phyloP scores from a whole-genome alignment of 345 rosid species.

The Syzygium aromaticum region DNA sequence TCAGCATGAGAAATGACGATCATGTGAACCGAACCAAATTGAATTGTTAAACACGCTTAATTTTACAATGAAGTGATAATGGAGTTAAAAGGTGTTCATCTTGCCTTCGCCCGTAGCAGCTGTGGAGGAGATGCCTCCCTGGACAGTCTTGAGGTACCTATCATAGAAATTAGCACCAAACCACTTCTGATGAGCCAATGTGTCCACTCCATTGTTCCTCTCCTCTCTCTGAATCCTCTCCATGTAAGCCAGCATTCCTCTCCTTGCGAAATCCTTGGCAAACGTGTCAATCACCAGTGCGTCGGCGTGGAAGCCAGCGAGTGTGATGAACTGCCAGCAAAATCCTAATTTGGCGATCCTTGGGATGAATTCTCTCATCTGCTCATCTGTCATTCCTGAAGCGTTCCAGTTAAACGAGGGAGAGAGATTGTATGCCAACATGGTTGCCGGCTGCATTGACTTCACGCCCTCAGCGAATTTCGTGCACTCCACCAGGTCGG shows the following conservation, averaged over 20 bases:
- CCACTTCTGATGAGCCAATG: conserved; percentile 97
- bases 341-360: conserved; percentile 70
- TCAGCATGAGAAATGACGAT: not conserved
- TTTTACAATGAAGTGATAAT: not conserved
- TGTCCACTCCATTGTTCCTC: conserved; percentile 91
- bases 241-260: conserved; percentile 95
- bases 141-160: conserved; percentile 76
- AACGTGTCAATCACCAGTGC: conserved; percentile 84
- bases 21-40: not conserved
- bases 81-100: not conserved
- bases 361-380: conserved; percentile 86
- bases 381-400: conserved; percentile 76
- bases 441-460: conserved; percentile 51
- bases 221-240: conserved; percentile 99
- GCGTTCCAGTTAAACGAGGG: conserved; percentile 98
- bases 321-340: conserved; percentile 96
- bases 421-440: conserved; percentile 93
- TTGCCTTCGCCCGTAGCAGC: conserved; percentile 99
- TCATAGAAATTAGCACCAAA: conserved; percentile 93
- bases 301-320: conserved; percentile 91
- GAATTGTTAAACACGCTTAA: not conserved
- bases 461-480: conserved; percentile 70
- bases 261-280: conserved; percentile 65
- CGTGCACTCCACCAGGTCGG: conserved; percentile 75
- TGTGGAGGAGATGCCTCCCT: conserved; percentile 95